phyloP scores from a whole-genome alignment of 2,329 filamentous ascomycete species.

The Monosporascus ibericus region DNA sequence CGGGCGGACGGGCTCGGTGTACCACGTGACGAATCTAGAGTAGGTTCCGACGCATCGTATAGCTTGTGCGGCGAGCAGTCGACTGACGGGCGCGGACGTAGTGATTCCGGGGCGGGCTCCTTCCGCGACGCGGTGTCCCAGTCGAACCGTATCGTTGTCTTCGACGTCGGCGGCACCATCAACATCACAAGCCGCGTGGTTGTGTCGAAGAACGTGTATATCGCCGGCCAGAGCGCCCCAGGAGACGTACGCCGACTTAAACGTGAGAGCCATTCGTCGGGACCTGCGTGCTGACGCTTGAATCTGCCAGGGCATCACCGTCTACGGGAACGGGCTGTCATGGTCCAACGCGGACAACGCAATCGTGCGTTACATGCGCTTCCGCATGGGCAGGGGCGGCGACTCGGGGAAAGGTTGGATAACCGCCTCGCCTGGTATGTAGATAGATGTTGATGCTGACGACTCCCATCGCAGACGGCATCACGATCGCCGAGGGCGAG shows the following conservation, averaged over 20 bases:
- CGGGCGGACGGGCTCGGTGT: constrained; percentile 39
- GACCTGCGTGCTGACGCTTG: neutral
- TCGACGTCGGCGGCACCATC: constrained; percentile 44
- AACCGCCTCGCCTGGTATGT: neutral
- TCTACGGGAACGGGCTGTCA: constrained; percentile 49
- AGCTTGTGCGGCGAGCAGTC: neutral
- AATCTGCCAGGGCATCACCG: constrained; percentile 33
- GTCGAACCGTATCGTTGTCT: constrained; percentile 42
- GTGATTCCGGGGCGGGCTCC: constrained; percentile 40
- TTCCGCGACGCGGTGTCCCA: constrained; percentile 44
- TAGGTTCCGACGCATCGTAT: constrained; percentile 1
- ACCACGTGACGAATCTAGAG: constrained; percentile 42
- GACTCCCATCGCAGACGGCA: constrained; percentile 30
- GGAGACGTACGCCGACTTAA: constrained; percentile 32
- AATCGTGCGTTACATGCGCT: constrained; percentile 49
- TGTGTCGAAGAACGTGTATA: constrained; percentile 40
- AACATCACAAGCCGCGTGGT: constrained; percentile 40
- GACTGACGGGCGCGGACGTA: constrained; percentile 3
- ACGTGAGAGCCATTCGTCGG: neutral
- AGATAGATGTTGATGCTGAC: neutral
- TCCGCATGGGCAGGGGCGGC: constrained; percentile 46
- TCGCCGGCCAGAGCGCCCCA: constrained; percentile 44
- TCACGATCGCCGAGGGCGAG: constrained; percentile 44
- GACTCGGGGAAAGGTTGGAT: constrained; percentile 37
- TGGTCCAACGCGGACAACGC: constrained; percentile 46